A percentile compares a stretch with the other conserved stretches of the same genome.
phyloP scores from a whole-genome alignment of 23 red algal species.

The Gracilaria vermiculophylla region DNA sequence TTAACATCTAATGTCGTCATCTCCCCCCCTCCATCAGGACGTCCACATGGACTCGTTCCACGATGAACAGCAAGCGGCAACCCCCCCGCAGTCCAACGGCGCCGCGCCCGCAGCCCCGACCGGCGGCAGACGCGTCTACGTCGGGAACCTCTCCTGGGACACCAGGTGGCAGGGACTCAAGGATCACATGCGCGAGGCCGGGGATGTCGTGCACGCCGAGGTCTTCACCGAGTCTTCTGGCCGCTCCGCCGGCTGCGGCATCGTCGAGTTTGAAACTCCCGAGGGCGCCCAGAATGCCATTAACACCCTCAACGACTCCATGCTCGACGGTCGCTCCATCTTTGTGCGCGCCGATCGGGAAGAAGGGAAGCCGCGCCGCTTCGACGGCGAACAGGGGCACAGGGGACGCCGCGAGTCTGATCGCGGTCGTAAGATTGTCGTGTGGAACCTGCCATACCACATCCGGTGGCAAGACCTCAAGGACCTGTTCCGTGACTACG shows the following conservation, averaged over 20 bases:
- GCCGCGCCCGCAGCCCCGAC: slow-evolving; percentile 25
- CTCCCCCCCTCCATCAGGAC: background rate
- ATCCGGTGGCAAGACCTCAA: slow-evolving; percentile 97
- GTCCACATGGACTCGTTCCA: slow-evolving; percentile 22
- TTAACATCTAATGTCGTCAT: background rate
- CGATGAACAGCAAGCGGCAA: background rate
- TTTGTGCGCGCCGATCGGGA: slow-evolving; percentile 99
- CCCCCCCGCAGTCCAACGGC: slow-evolving; percentile 48
- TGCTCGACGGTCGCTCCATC: slow-evolving; percentile 85
- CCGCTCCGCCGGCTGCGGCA: slow-evolving; percentile 95
- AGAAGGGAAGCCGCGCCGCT: slow-evolving; percentile 60
- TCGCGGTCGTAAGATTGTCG: slow-evolving; percentile 94
- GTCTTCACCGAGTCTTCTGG: slow-evolving; percentile 96
- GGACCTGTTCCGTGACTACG: slow-evolving; percentile 89
- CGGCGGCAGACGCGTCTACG: slow-evolving; percentile 81
- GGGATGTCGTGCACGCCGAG: slow-evolving; percentile 88
- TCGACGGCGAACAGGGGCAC: slow-evolving; percentile 26
- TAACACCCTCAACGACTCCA: slow-evolving; percentile 83
- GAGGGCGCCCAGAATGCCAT: slow-evolving; percentile 85
- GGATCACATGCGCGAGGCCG: slow-evolving; percentile 97
- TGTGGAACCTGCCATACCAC: slow-evolving; percentile 95
- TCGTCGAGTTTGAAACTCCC: slow-evolving; percentile 93
- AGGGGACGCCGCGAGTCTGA: slow-evolving; percentile 65
- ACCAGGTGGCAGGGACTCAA: slow-evolving; percentile 94
- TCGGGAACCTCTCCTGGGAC: slow-evolving; percentile 94